Evolutionary conservation across 2,329 filamentous ascomycete genomes (phyloP).

Genomic region (Aspergillus ruber): DNA sequence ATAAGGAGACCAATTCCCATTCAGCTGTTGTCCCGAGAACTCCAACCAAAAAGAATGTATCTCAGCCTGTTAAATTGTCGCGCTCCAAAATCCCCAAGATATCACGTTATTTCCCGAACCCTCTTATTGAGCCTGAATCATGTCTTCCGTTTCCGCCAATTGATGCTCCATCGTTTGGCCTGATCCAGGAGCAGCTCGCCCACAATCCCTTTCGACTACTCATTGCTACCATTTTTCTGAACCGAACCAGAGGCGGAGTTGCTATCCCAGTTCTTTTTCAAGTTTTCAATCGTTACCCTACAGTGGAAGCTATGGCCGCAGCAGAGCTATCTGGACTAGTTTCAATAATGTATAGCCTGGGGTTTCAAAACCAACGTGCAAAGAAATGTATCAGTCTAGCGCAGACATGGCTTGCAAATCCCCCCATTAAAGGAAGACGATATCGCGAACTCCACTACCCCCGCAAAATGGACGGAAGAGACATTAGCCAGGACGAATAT

Average conservation of each 20-base stretch:
- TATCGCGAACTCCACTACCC: slow-evolving; percentile 55
- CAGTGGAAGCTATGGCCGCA: slow-evolving; percentile 54
- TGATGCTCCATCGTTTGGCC: slow-evolving; percentile 58
- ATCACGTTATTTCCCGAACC: slow-evolving; percentile 40
- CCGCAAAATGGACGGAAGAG: slow-evolving; percentile 41
- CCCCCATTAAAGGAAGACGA: slow-evolving; percentile 54
- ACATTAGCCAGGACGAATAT: slow-evolving; percentile 43
- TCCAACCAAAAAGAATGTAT: slow-evolving; percentile 4
- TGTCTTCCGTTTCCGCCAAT: slow-evolving; percentile 61
- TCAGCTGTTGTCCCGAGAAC: slow-evolving; percentile 3
- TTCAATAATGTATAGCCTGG: slow-evolving; percentile 61
- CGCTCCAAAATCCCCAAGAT: slow-evolving; percentile 21
- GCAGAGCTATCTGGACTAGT: slow-evolving; percentile 54
- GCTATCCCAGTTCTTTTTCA: slow-evolving; percentile 70
- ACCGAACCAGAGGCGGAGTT: slow-evolving; percentile 66
- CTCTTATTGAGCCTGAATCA: slow-evolving; percentile 32
- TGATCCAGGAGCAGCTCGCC: slow-evolving; percentile 76
- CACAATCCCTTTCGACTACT: slow-evolving; percentile 72
- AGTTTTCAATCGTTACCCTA: slow-evolving; percentile 63
- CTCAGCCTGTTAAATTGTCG: slow-evolving; percentile 7
- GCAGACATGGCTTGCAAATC: slow-evolving; percentile 57
- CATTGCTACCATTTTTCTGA: slow-evolving; percentile 76
- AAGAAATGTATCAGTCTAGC: slow-evolving; percentile 65
- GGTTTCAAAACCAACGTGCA: slow-evolving; percentile 63
- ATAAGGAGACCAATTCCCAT: neutral